Conservation (phyloP, 805 yeast genomes). For the Metschnikowia baotianmanensis region DNA sequence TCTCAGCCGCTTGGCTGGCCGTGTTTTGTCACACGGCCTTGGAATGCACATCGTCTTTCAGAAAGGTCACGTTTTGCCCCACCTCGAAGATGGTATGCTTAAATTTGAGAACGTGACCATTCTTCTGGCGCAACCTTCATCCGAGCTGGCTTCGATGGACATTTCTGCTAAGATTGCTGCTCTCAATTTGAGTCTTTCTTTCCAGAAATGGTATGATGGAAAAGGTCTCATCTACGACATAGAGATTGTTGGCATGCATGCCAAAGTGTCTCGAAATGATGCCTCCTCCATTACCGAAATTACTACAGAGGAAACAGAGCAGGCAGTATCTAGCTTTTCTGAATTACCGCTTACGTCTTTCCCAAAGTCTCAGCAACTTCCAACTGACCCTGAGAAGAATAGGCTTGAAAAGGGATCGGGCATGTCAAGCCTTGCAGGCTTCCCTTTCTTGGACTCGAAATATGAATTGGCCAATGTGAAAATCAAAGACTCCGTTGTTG, state of each 20-base stretch:
- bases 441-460: constrained; percentile 27
- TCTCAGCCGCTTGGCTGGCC: constrained; percentile 32
- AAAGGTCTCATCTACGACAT: constrained; percentile 49
- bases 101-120: constrained; percentile 42
- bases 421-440: background rate
- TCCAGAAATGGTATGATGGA: constrained; percentile 56
- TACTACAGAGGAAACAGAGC: constrained; percentile 28
- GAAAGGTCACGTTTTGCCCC: constrained; percentile 39
- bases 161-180: constrained; percentile 41
- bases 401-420: constrained; percentile 15
- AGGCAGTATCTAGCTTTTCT: constrained; percentile 24
- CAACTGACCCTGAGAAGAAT: constrained; percentile 31
- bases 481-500: constrained; percentile 51
- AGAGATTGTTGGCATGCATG: constrained; percentile 48
- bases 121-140: constrained; percentile 10
- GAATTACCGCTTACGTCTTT: constrained; percentile 24
- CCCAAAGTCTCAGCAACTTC: constrained; percentile 31
- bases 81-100: constrained; percentile 50
- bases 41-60: constrained; percentile 38
- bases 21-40: constrained; percentile 39
- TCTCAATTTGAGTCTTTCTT: constrained; percentile 45
- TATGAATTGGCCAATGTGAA: constrained; percentile 39
- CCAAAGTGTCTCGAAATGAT: constrained; percentile 24
- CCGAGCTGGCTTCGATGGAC: constrained; percentile 14
- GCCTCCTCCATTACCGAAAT: background rate